A percentile compares a stretch with the other conserved stretches of the same genome.
Evolutionary conservation across 2,329 filamentous ascomycete genomes (phyloP).

Genomic region (Stylonectria norvegica): DNA sequence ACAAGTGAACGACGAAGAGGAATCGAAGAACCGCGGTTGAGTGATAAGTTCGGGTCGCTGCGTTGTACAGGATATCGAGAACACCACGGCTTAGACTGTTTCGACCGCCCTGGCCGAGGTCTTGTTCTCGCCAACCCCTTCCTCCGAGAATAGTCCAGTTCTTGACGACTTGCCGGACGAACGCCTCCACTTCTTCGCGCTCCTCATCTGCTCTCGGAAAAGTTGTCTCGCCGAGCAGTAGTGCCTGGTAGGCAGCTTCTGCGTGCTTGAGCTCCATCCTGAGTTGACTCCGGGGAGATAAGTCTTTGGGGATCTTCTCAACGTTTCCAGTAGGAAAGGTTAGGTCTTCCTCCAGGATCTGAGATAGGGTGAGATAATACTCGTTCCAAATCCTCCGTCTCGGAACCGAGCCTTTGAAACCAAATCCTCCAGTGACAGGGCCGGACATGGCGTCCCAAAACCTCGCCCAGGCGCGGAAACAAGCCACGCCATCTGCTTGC

Average conservation of each 20-base stretch:
- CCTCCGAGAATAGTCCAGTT: conserved; percentile 87
- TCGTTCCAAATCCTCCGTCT: conserved; percentile 75
- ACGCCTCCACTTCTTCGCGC: conserved; percentile 76
- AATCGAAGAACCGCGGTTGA: conserved; percentile 84
- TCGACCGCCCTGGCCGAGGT: conserved; percentile 78
- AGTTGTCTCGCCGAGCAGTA: conserved; percentile 72
- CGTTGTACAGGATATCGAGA: conserved; percentile 84
- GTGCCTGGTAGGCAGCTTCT: conserved; percentile 73
- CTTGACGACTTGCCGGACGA: conserved; percentile 71
- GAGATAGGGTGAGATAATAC: conserved; percentile 78
- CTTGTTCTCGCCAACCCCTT: conserved; percentile 72
- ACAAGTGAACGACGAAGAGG: conserved; percentile 82
- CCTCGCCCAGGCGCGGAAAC: conserved; percentile 64
- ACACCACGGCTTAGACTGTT: conserved; percentile 70
- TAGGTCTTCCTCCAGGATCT: conserved; percentile 65
- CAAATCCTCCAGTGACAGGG: conserved; percentile 50
- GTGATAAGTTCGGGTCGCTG: conserved; percentile 91
- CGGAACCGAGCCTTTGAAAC: conserved; percentile 57
- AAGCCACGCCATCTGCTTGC: conserved; percentile 52
- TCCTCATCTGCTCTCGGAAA: conserved; percentile 83
- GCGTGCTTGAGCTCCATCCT: conserved; percentile 74
- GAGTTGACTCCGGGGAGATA: conserved; percentile 60
- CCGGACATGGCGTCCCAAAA: conserved; percentile 60
- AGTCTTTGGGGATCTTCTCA: conserved; percentile 40
- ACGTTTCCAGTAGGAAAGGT: conserved; percentile 54